These are phyloP conservation scores for Leccinum sublutescens DNA, from an alignment of 768 basidiomycete species.

Conservation along the genomic window DNA sequence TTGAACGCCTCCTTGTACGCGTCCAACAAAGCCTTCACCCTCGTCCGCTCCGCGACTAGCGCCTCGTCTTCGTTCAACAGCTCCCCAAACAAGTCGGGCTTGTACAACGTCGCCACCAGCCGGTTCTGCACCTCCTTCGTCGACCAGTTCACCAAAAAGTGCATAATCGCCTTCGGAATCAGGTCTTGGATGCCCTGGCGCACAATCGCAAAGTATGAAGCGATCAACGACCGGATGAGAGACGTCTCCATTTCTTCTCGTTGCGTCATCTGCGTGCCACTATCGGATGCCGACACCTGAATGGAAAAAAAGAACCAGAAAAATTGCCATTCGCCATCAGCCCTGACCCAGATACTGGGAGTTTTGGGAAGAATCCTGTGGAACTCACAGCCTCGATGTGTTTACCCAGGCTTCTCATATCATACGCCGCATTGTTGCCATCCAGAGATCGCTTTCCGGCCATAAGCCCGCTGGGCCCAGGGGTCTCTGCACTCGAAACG, in stretches of 20 bases:
- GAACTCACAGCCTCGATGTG: slow-evolving; percentile 93
- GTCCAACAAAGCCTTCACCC: slow-evolving; percentile 92
- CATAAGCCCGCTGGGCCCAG: slow-evolving; percentile 59
- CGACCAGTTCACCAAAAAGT: slow-evolving; percentile 95
- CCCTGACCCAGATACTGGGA: slow-evolving; percentile 8
- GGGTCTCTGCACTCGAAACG: slow-evolving; percentile 51
- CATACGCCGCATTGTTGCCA: slow-evolving; percentile 82
- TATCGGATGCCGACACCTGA: slow-evolving; percentile 57
- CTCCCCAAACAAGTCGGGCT: slow-evolving; percentile 88
- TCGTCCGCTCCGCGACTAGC: slow-evolving; percentile 86
- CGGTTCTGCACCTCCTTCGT: slow-evolving; percentile 96
- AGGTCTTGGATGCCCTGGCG: slow-evolving; percentile 97
- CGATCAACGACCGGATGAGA: slow-evolving; percentile 91
- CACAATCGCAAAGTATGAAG: slow-evolving; percentile 94
- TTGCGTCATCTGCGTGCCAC: slow-evolving; percentile 61
- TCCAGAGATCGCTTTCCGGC: slow-evolving; percentile 66
- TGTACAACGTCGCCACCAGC: slow-evolving; percentile 91
- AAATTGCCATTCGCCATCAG: slow-evolving; percentile 5
- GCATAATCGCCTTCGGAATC: slow-evolving; percentile 98
- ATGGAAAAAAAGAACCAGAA: not conserved
- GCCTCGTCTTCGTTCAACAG: slow-evolving; percentile 95
- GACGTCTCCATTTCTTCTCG: slow-evolving; percentile 97
- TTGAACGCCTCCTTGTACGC: slow-evolving; percentile 96
- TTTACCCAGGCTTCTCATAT: slow-evolving; percentile 98
- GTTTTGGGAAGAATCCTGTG: not conserved